phyloP scores from a whole-genome alignment of 257 asterid species.

The Henckelia pumila region DNA sequence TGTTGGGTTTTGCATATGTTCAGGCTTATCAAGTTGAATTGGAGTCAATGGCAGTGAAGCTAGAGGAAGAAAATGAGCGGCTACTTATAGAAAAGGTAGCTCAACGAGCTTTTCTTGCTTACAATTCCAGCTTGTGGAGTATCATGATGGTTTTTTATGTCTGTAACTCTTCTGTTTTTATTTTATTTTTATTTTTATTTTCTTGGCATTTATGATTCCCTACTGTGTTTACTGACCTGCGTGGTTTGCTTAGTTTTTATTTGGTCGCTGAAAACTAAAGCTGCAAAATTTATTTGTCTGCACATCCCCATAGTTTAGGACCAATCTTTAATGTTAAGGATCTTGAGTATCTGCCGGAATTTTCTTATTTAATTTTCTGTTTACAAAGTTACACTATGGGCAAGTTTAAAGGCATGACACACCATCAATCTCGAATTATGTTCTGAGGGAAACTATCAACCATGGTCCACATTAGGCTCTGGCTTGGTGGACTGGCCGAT shows the following conservation, averaged over 20 bases:
- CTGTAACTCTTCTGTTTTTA: background rate
- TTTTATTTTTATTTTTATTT: too few relatives aligned
- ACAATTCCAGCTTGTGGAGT: background rate
- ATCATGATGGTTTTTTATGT: background rate
- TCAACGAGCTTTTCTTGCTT: conserved; percentile 3
- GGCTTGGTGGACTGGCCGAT: background rate
- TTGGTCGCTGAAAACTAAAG: conserved; percentile 6
- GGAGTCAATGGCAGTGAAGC: conserved; percentile 74
- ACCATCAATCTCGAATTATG: background rate
- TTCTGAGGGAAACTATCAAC: background rate
- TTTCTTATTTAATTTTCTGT: conserved; percentile 11
- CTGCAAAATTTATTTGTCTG: background rate
- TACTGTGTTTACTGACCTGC: conserved; percentile 9
- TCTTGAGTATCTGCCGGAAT: conserved; percentile 2
- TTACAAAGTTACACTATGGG: conserved; percentile 10
- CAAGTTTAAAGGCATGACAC: background rate
- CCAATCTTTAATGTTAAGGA: background rate
- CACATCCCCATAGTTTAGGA: conserved; percentile 3
- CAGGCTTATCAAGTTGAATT: conserved; percentile 83
- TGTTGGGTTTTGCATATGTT: conserved; percentile 20
- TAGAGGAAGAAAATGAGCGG: conserved; percentile 84
- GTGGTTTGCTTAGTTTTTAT: background rate
- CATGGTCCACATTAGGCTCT: background rate
- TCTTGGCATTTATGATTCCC: background rate
- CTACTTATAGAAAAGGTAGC: conserved; percentile 69